Base-by-base conservation (phyloP, 306 rosid genomes). In the Medicago ruthenica region DNA sequence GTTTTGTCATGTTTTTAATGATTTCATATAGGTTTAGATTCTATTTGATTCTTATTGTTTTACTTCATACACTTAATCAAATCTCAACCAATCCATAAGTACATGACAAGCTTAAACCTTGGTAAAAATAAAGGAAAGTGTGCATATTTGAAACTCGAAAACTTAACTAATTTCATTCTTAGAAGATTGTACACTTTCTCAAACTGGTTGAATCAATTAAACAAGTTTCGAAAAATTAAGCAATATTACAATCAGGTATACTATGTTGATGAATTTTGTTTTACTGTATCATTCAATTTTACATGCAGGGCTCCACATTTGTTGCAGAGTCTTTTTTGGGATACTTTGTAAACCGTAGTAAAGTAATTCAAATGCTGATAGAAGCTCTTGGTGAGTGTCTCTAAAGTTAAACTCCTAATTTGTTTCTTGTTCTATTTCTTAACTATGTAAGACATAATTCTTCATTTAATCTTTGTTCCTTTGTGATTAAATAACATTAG, bases 321-420 rank as follows among this genome's bases (percentile, higher is more conserved):
- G 97, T 95, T 59, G 79, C 76, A 34, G 73, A 73, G 22, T 84
- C 92, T 4, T 90, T 85, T 66, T 7, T 61, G 60, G 76, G 83
- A 65, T 90, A 87, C 84, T 70, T 83, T n/a, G 84, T 82, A 63
- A 84, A 89, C 76, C 88, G 81, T 51, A 81, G 79, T 42, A 91
- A 86, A 84, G 91, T 88, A 73, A 90, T 95, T 67, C 74, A 77
- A 76, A 62, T 78, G 86, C 89, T 92, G 58, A 87, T 92, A 80
- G 97, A 95, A 68, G 97, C 98, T 68, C 82, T 95, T 64, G 98
- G 97, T 95, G 80, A 85, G 88, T 67, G 8, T 69, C 51, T 62
- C 51, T 80, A 13, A 40, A 27, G 15, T 31, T 67, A 50, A 76
- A 76, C 71, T 57, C 37, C 59, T 62, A 5, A 45, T 58, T 71